Evolutionary conservation across 2,329 filamentous ascomycete genomes (phyloP).

Genomic region (Neonectria neomacrospora): DNA sequence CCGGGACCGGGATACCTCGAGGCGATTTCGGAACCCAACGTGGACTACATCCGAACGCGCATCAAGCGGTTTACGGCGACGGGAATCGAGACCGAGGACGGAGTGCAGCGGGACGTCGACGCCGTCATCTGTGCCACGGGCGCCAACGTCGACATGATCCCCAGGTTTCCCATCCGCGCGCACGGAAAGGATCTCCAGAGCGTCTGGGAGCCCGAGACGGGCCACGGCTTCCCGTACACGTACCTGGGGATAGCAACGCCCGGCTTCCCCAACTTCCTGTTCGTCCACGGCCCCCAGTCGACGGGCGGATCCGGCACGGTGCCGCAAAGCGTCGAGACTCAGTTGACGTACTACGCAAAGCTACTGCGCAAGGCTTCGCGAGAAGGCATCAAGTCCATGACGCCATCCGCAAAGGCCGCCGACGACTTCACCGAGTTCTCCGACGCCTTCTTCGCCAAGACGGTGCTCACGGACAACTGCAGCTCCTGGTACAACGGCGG

Average conservation of each 20-base stretch:
- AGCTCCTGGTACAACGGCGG: constrained; percentile 79
- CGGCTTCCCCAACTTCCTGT: constrained; percentile 74
- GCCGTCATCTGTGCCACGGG: constrained; percentile 76
- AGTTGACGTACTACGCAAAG: constrained; percentile 73
- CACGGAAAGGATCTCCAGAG: constrained; percentile 63
- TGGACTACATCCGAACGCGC: constrained; percentile 66
- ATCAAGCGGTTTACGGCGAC: constrained; percentile 69
- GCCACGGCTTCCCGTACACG: constrained; percentile 72
- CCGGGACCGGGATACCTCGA: constrained; percentile 76
- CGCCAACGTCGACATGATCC: constrained; percentile 68
- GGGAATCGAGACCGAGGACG: constrained; percentile 70
- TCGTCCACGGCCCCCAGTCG: constrained; percentile 70
- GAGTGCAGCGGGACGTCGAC: constrained; percentile 66
- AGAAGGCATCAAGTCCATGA: constrained; percentile 73
- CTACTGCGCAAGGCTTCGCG: constrained; percentile 73
- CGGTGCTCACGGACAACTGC: constrained; percentile 70
- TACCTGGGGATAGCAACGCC: constrained; percentile 74
- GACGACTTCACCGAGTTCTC: constrained; percentile 73
- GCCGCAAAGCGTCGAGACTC: constrained; percentile 73
- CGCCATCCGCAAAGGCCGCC: constrained; percentile 66
- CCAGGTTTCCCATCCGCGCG: constrained; percentile 69
- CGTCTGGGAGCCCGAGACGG: constrained; percentile 66
- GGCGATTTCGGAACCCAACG: constrained; percentile 69
- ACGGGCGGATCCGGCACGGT: constrained; percentile 72
- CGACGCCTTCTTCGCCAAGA: constrained; percentile 65